Evolutionary conservation across 371 early-diverging fungal species (phyloP).

Genomic region (Furculomyces boomerangus): DNA sequence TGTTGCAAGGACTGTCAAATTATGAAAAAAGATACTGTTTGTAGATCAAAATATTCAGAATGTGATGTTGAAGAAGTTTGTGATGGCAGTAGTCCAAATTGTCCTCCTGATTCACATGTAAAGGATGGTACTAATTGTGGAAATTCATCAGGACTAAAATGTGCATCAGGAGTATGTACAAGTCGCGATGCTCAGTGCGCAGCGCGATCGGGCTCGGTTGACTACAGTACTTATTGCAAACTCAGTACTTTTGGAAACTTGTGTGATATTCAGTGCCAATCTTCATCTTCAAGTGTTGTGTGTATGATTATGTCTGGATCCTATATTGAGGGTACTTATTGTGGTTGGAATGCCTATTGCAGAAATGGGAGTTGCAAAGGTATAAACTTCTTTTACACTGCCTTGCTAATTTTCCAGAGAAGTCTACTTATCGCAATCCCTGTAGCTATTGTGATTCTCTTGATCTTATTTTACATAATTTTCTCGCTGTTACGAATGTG

Average conservation of each 20-base stretch:
- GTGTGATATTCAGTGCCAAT: slow-evolving; percentile 48
- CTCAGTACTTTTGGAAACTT: slow-evolving; percentile 29
- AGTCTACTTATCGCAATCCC: slow-evolving; percentile 25
- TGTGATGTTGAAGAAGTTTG: slow-evolving; percentile 77
- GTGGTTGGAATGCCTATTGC: slow-evolving; percentile 43
- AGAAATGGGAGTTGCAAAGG: slow-evolving; percentile 36
- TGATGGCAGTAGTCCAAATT: slow-evolving; percentile 45
- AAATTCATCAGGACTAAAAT: slow-evolving; percentile 24
- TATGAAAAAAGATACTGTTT: slow-evolving; percentile 36
- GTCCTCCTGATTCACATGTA: slow-evolving; percentile 53
- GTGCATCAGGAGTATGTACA: slow-evolving; percentile 83
- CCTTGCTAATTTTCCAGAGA: slow-evolving; percentile 22
- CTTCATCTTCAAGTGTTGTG: slow-evolving; percentile 24
- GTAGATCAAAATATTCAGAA: slow-evolving; percentile 49
- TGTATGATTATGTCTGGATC: slow-evolving; percentile 58
- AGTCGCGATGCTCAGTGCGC: slow-evolving; percentile 66
- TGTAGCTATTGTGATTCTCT: slow-evolving; percentile 30
- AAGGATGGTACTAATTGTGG: slow-evolving; percentile 51
- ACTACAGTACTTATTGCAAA: slow-evolving; percentile 28
- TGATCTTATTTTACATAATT: slow-evolving; percentile 25
- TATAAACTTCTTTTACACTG: slow-evolving; percentile 23
- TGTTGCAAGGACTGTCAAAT: slow-evolving; percentile 69
- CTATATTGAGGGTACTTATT: slow-evolving; percentile 77
- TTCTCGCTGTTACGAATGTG: not conserved
- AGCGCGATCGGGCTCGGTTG: slow-evolving; percentile 30